phyloP scores from a whole-genome alignment of 306 rosid genomes.

The Luffa acutangula region DNA sequence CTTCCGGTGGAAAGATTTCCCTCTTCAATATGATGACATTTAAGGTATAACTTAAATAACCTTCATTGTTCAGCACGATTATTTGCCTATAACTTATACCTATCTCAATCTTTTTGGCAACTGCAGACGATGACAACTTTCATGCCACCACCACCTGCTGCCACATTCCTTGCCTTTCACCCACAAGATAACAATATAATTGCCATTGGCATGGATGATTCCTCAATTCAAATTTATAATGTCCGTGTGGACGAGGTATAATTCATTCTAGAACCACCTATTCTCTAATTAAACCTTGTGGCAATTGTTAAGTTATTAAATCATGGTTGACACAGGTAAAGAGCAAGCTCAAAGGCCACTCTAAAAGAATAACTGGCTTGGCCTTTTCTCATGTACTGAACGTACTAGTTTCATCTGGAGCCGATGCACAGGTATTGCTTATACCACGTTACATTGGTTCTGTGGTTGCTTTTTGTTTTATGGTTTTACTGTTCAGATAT shows the following conservation, averaged over 20 bases:
- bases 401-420: conserved; percentile 89
- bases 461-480: neutral
- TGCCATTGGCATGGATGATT: conserved; percentile 98
- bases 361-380: conserved; percentile 90
- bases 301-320: conserved; percentile 10
- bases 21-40: conserved; percentile 97
- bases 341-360: conserved; percentile 95
- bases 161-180: conserved; percentile 94
- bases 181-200: conserved; percentile 96
- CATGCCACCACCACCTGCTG: conserved; percentile 99
- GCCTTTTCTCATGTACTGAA: conserved; percentile 84
- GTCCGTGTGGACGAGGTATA: conserved; percentile 95
- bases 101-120: conserved; percentile 25
- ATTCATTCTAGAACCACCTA: conserved; percentile 2
- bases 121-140: conserved; percentile 96
- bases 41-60: conserved; percentile 37
- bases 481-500: neutral
- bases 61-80: neutral
- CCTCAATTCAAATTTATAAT: conserved; percentile 86
- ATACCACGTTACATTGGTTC: neutral
- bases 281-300: conserved; percentile 12
- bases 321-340: conserved; percentile 51
- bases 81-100: neutral
- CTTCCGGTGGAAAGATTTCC: conserved; percentile 94
- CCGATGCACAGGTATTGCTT: conserved; percentile 79